These are phyloP conservation scores for Neocatenulostroma microsporum DNA, from an alignment of 2,329 filamentous ascomycete species.

Conservation along the genomic window DNA sequence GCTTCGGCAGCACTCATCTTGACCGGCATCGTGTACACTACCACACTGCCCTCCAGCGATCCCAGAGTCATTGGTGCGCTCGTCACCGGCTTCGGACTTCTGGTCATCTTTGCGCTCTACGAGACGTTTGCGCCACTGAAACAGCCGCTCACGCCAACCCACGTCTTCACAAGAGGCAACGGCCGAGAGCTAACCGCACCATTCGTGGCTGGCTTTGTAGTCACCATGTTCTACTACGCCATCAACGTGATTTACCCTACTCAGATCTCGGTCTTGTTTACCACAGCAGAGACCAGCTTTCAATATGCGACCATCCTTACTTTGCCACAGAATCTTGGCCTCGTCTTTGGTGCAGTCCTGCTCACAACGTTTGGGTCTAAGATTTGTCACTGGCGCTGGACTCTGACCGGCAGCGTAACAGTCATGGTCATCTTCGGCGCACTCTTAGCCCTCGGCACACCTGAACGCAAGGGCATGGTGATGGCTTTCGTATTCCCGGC, in stretches of 20 bases:
- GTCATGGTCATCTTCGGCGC: constrained; percentile 44
- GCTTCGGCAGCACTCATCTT: constrained; percentile 1
- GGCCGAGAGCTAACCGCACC: constrained; percentile 9
- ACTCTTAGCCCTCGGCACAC: constrained; percentile 38
- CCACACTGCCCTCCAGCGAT: constrained; percentile 2
- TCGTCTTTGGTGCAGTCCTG: constrained; percentile 36
- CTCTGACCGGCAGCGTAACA: constrained; percentile 35
- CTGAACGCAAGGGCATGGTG: constrained; percentile 37
- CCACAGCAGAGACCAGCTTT: constrained; percentile 1
- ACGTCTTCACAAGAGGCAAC: constrained; percentile 7
- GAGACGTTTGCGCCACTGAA: constrained; percentile 8
- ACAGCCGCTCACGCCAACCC: constrained; percentile 9
- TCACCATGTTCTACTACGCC: constrained; percentile 12
- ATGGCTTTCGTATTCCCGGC: constrained; percentile 42
- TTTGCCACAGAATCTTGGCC: constrained; percentile 28
- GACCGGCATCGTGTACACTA: constrained; percentile 4
- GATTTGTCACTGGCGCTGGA: constrained; percentile 43
- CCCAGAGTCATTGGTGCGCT: constrained; percentile 6
- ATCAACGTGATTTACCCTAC: constrained; percentile 9
- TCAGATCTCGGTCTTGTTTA: constrained; percentile 7
- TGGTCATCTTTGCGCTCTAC: constrained; percentile 6
- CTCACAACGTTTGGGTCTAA: constrained; percentile 35
- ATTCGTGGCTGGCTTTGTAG: constrained; percentile 11
- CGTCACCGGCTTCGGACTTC: constrained; percentile 3
- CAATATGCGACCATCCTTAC: constrained; percentile 3